Conservation (phyloP, 805 yeast genomes). For the Jamesozyma piceae region DNA sequence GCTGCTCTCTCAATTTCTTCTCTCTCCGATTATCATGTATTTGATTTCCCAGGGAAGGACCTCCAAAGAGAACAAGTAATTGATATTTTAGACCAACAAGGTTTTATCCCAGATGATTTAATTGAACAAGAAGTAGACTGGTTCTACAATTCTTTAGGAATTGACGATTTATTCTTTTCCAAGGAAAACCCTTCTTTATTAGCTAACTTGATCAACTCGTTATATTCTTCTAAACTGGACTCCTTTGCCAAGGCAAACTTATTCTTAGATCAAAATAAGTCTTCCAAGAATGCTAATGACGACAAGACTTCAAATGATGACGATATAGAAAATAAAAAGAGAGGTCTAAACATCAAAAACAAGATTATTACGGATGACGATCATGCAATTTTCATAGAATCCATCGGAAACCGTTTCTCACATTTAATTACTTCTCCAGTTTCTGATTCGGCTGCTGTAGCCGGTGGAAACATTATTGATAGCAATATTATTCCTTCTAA, state of each 20-base stretch:
- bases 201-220: slow-evolving; percentile 74
- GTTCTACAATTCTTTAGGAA: slow-evolving; percentile 82
- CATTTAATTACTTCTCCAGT: background rate
- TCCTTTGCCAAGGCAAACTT: slow-evolving; percentile 61
- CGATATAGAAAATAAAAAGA: background rate
- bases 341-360: slow-evolving; percentile 55
- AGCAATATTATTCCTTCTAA: background rate
- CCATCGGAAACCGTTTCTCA: slow-evolving; percentile 28
- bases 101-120: slow-evolving; percentile 79
- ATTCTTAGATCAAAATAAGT: slow-evolving; percentile 12
- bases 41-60: slow-evolving; percentile 71
- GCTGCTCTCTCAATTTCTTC: slow-evolving; percentile 36
- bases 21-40: slow-evolving; percentile 58
- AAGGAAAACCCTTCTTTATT: slow-evolving; percentile 73
- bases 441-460: background rate
- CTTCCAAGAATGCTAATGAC: background rate
- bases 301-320: background rate
- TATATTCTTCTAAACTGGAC: slow-evolving; percentile 87
- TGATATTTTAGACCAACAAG: slow-evolving; percentile 70
- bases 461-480: background rate
- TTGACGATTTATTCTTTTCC: slow-evolving; percentile 87
- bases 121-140: slow-evolving; percentile 81
- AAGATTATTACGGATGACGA: slow-evolving; percentile 62
- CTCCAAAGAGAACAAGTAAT: slow-evolving; percentile 73
- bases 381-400: slow-evolving; percentile 86